A percentile compares a stretch with the other conserved stretches of the same genome.
Evolutionary conservation across 306 rosid species (phyloP).

Genomic region (Heteromeles arbutifolia): DNA sequence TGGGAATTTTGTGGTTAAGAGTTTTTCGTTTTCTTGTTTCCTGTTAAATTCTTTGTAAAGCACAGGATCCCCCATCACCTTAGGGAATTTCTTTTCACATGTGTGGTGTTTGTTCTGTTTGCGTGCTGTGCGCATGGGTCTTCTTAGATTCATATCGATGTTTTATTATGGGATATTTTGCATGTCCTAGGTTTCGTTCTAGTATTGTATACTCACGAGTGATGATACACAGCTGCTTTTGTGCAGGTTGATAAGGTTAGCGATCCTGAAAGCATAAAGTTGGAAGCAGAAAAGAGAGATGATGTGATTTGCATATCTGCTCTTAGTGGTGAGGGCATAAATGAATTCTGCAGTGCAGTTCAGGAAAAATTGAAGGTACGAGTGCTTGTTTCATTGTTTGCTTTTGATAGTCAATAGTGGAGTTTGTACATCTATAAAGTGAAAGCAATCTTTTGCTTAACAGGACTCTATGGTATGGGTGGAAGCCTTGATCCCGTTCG

Average conservation of each 20-base stretch:
- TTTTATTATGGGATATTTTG: too few relatives aligned
- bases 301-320: constrained; percentile 89
- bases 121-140: not conserved
- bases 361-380: constrained; percentile 79
- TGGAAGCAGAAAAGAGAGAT: constrained; percentile 67
- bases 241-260: constrained; percentile 73
- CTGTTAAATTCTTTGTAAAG: too few relatives aligned
- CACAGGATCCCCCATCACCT: too few relatives aligned
- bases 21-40: too few relatives aligned
- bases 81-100: too few relatives aligned
- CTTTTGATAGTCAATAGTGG: not conserved
- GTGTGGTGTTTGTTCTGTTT: not conserved
- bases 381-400: not conserved
- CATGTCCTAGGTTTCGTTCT: not conserved
- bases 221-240: constrained; percentile 6
- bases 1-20: not conserved
- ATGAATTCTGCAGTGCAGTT: constrained; percentile 68
- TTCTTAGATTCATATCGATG: too few relatives aligned
- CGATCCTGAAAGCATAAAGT: constrained; percentile 50
- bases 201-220: not conserved
- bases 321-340: constrained; percentile 60
- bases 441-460: constrained; percentile 2
- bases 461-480: constrained; percentile 97
- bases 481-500: constrained; percentile 92
- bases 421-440: constrained; percentile 8